These are phyloP conservation scores for Corynascus novoguineensis DNA, from an alignment of 495 filamentous ascomycete species.

Conservation along the genomic window DNA sequence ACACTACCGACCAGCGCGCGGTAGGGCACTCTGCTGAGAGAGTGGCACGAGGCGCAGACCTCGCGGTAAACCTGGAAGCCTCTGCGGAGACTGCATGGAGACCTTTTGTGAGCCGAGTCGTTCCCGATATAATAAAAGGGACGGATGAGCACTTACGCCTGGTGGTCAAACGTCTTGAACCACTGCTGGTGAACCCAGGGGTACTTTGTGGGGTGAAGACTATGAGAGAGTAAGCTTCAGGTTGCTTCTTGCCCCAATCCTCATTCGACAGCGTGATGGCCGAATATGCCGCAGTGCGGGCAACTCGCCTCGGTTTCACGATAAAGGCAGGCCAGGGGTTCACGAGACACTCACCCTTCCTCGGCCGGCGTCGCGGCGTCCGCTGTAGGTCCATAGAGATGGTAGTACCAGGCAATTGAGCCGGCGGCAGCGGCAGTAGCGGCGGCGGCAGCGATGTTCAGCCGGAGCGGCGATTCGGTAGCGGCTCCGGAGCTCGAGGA, in stretches of 20 bases:
- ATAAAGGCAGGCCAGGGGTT: not conserved
- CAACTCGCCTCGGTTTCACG: constrained; percentile 21
- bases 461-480: constrained; percentile 54
- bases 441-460: constrained; percentile 75
- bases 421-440: constrained; percentile 80
- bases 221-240: constrained; percentile 40
- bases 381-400: constrained; percentile 81
- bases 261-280: constrained; percentile 10
- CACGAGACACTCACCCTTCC: constrained; percentile 75
- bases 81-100: constrained; percentile 71
- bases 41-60: constrained; percentile 97
- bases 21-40: constrained; percentile 89
- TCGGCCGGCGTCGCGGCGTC: constrained; percentile 89
- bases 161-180: constrained; percentile 93
- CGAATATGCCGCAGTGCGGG: constrained; percentile 34
- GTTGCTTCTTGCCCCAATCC: constrained; percentile 5
- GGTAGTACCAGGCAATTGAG: constrained; percentile 90
- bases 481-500: constrained; percentile 55
- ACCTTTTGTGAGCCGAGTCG: constrained; percentile 13
- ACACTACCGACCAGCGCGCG: constrained; percentile 83
- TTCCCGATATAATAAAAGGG: not conserved
- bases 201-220: constrained; percentile 85
- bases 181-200: constrained; percentile 92
- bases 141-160: constrained; percentile 64
- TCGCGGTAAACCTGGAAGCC: constrained; percentile 99